A percentile compares a stretch with the other conserved stretches of the same genome.
Conservation (phyloP, 768 basidiomycete species). For the Boletus eberwhitei region DNA sequence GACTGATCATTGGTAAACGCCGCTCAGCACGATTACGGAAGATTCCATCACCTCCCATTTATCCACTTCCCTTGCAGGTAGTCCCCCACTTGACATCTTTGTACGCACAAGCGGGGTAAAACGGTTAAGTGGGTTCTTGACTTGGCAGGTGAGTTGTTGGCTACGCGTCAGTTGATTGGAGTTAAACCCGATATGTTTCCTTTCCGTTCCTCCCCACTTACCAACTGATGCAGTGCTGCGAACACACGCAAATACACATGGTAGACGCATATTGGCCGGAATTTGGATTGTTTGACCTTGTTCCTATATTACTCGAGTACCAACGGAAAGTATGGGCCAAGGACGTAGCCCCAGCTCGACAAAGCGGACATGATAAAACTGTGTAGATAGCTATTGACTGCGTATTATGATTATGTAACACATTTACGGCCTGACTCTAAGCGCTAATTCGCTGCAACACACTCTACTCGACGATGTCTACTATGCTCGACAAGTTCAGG, state of each 20-base stretch:
- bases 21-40: constrained; percentile 54
- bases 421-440: not conserved
- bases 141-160: constrained; percentile 82
- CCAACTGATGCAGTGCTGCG: constrained; percentile 52
- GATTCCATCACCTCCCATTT: constrained; percentile 64
- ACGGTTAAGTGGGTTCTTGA: constrained; percentile 62
- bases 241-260: constrained; percentile 87
- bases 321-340: constrained; percentile 69
- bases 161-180: not conserved
- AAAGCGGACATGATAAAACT: not conserved
- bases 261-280: constrained; percentile 87
- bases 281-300: constrained; percentile 81
- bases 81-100: constrained; percentile 84
- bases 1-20: not conserved
- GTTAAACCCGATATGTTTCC: not conserved
- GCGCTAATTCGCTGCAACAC: too few relatives aligned
- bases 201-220: not conserved
- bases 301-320: constrained; percentile 85
- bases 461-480: constrained; percentile 37
- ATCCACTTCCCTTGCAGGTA: constrained; percentile 59
- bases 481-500: constrained; percentile 78
- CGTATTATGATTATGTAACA: constrained; percentile 10
- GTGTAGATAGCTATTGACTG: not conserved
- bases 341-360: too few relatives aligned
- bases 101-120: constrained; percentile 88